These are phyloP conservation scores for Penicillium sp. DNA, from an alignment of 2,329 filamentous ascomycete genomes.

Conservation along the genomic window DNA sequence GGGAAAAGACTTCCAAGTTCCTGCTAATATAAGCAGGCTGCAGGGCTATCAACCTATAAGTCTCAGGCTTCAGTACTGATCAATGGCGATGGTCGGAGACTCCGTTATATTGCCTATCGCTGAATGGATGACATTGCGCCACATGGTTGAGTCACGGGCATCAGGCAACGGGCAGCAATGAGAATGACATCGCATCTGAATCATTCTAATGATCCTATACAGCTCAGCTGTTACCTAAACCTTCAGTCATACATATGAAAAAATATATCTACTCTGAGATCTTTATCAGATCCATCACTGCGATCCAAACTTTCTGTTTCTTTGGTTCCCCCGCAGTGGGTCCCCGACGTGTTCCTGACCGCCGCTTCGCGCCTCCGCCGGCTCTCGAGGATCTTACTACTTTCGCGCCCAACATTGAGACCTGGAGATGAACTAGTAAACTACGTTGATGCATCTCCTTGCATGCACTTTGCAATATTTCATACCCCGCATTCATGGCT, in stretches of 20 bases:
- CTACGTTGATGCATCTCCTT: slow-evolving; percentile 8
- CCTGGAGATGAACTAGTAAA: slow-evolving; percentile 15
- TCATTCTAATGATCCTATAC: no score
- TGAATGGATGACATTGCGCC: slow-evolving; percentile 8
- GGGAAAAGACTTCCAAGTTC: no score
- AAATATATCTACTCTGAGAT: no score
- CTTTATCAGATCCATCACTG: background rate
- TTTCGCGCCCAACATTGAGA: slow-evolving; percentile 5
- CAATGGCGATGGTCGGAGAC: background rate
- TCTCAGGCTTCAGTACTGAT: no score
- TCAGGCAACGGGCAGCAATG: no score
- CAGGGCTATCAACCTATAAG: no score
- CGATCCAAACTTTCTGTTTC: background rate
- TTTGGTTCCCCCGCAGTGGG: slow-evolving; percentile 21
- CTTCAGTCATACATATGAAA: no score
- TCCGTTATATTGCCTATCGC: background rate
- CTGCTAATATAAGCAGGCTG: no score
- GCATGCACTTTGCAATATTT: slow-evolving; percentile 2
- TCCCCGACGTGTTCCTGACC: slow-evolving; percentile 25
- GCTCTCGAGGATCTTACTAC: background rate
- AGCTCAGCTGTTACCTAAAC: background rate
- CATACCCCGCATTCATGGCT: slow-evolving; percentile 26
- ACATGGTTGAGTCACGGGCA: slow-evolving; percentile 8
- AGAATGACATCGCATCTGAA: slow-evolving; percentile 1
- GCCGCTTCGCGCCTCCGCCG: slow-evolving; percentile 18